phyloP scores from a whole-genome alignment of 2,329 filamentous ascomycete species.

The Colletotrichum tamarilloi region DNA sequence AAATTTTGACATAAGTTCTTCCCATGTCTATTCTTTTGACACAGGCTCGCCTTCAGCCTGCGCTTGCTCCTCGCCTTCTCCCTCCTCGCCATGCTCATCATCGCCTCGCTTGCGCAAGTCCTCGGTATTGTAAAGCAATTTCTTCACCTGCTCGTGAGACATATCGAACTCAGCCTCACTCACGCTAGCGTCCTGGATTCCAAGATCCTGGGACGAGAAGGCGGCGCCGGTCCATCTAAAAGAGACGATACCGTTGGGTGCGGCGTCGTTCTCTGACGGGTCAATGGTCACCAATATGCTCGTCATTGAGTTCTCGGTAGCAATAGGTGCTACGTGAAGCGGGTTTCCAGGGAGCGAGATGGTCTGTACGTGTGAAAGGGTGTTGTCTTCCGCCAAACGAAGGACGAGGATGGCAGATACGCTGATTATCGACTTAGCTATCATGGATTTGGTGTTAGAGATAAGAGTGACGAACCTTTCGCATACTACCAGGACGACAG shows the following conservation, averaged over 20 bases:
- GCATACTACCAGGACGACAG: constrained; percentile 51
- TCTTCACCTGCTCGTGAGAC: constrained; percentile 50
- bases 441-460: not conserved
- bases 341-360: constrained; percentile 73
- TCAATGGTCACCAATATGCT: constrained; percentile 55
- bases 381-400: constrained; percentile 59
- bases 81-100: constrained; percentile 36
- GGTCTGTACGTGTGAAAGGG: constrained; percentile 59
- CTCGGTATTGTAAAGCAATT: constrained; percentile 59
- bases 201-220: constrained; percentile 27
- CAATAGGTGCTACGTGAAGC: constrained; percentile 61
- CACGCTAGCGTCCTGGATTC: constrained; percentile 20
- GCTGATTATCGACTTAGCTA: constrained; percentile 47
- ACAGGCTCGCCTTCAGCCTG: constrained; percentile 5
- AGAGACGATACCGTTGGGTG: constrained; percentile 37
- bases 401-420: constrained; percentile 75
- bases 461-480: constrained; percentile 54
- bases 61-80: constrained; percentile 41
- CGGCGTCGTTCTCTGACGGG: constrained; percentile 40
- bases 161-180: constrained; percentile 46
- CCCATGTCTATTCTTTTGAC: not conserved
- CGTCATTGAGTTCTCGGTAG: constrained; percentile 38
- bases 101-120: constrained; percentile 58
- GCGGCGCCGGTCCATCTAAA: constrained; percentile 38
- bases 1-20: not conserved